Base-by-base conservation (phyloP, 345 rosid species). In the Dipteronia sinensis region DNA sequence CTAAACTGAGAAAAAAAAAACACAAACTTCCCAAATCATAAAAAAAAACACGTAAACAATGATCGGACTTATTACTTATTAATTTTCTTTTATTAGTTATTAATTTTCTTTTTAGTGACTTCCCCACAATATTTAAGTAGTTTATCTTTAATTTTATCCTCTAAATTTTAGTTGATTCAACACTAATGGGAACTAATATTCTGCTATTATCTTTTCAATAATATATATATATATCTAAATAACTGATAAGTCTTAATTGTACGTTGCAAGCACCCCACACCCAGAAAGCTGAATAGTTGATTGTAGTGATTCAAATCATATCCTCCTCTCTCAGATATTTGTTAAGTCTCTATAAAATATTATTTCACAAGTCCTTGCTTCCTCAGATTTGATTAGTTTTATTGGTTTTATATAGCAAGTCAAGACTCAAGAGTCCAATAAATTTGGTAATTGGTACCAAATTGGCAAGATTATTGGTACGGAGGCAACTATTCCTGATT, bases 1-100 rank as follows among this genome's bases (percentile, higher is more conserved):
- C 97, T 93, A 70, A 38, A 22, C 0, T 2, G 31, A 10, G n/a
- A 22, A 34, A 10, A 34, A 10, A 6, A 6, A 29, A 20, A 38
- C 47, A 31, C 10, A 56, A 16, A 8, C 13, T 23, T n/a, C 40
- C 31, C 42, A 2, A 9, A n/a, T 2, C 2, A 61, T 29, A 1
- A 29, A 29, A 29, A 29, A 2, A 2, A 29, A 29, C 0, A 29
- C 1, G 3, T 1, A 29, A 29, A 29, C 2, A 29, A 29, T 1
- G 1, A 29, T 29, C 31, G 2, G 2, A 29, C 3, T 29, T 29
- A 29, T 29, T 29, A 29, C 31, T 1, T 1, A 29, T 29, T 29
- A 29, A 29, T 29, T 29, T 29, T 29, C 29, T 27, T 27, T 27
- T 27, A 27, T 27, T 27, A 31, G 5, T 31, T 31, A 58, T 58